A percentile compares a stretch with the other conserved stretches of the same genome.
phyloP scores from a whole-genome alignment of 139 green algal species.

The Tetradesmus obliquus region DNA sequence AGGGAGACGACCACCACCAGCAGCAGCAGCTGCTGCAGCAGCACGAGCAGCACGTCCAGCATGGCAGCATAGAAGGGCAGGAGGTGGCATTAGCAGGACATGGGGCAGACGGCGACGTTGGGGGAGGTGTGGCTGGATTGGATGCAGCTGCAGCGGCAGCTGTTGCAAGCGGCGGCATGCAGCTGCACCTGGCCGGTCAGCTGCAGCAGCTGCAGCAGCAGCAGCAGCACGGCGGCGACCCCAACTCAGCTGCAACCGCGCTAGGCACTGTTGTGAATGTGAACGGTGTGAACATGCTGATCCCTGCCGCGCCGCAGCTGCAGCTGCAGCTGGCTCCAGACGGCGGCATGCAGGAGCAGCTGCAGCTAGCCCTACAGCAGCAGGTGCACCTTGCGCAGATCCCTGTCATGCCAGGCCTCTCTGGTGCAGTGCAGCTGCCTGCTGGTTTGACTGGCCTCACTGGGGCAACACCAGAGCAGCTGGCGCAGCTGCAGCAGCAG shows the following conservation, averaged over 20 bases:
- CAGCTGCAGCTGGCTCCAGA: slow-evolving; percentile 35
- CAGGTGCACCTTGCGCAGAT: slow-evolving; percentile 40
- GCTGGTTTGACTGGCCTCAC: neutral
- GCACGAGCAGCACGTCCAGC: neutral
- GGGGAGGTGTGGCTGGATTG: neutral
- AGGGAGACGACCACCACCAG: neutral
- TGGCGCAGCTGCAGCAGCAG: slow-evolving; percentile 31
- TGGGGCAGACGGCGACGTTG: neutral
- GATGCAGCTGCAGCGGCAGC: neutral
- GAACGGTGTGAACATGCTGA: slow-evolving; percentile 41
- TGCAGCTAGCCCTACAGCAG: slow-evolving; percentile 39
- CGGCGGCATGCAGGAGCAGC: slow-evolving; percentile 18
- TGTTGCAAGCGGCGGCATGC: slow-evolving; percentile 8
- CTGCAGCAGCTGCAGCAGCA: neutral
- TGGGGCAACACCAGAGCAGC: slow-evolving; percentile 26
- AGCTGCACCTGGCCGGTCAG: neutral
- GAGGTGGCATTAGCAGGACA: neutral
- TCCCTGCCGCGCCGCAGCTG: slow-evolving; percentile 43
- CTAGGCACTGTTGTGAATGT: slow-evolving; percentile 26
- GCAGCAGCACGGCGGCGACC: neutral
- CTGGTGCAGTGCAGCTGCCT: slow-evolving; percentile 1
- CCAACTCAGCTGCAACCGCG: neutral
- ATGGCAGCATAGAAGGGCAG: neutral
- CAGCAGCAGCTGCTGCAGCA: neutral
- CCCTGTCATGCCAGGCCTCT: neutral